Percentiles rank a stretch among this genome's conserved stretches.
Evolutionary conservation across 2,329 filamentous ascomycete species (phyloP).

Genomic region (Xylariaceae sp.): DNA sequence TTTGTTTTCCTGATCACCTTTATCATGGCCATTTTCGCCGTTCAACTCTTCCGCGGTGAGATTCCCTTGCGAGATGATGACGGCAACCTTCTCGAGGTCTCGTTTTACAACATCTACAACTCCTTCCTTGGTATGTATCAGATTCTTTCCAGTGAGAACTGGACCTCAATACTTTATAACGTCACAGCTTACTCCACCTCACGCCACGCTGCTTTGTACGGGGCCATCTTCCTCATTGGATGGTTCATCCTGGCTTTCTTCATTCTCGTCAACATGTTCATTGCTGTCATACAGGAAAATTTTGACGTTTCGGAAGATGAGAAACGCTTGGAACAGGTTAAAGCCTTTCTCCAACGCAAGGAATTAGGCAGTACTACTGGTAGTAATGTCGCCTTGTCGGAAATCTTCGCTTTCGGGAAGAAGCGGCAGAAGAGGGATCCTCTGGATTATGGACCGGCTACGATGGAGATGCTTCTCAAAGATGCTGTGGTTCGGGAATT

Average conservation of each 20-base stretch:
- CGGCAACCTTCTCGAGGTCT: slow-evolving; percentile 64
- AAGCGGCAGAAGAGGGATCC: slow-evolving; percentile 68
- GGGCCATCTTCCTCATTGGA: slow-evolving; percentile 81
- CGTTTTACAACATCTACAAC: slow-evolving; percentile 90
- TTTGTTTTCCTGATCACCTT: slow-evolving; percentile 97
- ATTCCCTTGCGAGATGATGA: slow-evolving; percentile 60
- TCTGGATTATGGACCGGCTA: slow-evolving; percentile 84
- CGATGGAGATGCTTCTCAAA: slow-evolving; percentile 93
- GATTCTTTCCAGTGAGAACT: slow-evolving; percentile 91
- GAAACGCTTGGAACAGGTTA: slow-evolving; percentile 93
- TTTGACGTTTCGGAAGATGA: slow-evolving; percentile 98
- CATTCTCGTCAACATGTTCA: slow-evolving; percentile 99
- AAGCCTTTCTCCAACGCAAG: slow-evolving; percentile 87
- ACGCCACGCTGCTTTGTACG: slow-evolving; percentile 82
- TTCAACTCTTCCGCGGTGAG: slow-evolving; percentile 87
- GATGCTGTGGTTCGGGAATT: slow-evolving; percentile 95
- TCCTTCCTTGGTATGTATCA: slow-evolving; percentile 98
- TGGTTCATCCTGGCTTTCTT: slow-evolving; percentile 97
- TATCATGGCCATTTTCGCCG: slow-evolving; percentile 86
- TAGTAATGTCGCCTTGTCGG: slow-evolving; percentile 72
- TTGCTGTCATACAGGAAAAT: slow-evolving; percentile 99
- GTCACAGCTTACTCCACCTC: slow-evolving; percentile 65
- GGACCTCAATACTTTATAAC: slow-evolving; percentile 83
- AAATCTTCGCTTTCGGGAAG: slow-evolving; percentile 62
- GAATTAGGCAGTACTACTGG: slow-evolving; percentile 67